Conservation (phyloP, 352 stramenopile genomes). For the Phytophthora agathidicida region DNA sequence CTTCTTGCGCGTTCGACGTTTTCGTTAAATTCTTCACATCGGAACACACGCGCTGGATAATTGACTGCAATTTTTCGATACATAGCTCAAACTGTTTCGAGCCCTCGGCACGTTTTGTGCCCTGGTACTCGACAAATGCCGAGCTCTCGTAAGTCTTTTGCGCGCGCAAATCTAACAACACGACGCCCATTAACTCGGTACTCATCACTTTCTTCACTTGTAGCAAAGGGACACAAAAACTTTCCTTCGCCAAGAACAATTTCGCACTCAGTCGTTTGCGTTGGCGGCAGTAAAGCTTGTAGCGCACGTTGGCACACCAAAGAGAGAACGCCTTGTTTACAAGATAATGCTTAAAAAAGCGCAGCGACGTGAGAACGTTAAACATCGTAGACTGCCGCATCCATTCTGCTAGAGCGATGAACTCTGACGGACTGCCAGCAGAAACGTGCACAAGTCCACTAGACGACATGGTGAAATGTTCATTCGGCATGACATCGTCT, state of each 20-base stretch:
- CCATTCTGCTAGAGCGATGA: slow-evolving; percentile 93
- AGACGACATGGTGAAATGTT: slow-evolving; percentile 94
- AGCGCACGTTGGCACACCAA: slow-evolving; percentile 91
- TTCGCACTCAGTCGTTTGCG: slow-evolving; percentile 80
- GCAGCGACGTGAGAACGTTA: slow-evolving; percentile 93
- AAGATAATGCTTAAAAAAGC: slow-evolving; percentile 95
- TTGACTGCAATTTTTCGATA: slow-evolving; percentile 91
- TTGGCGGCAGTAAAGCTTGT: slow-evolving; percentile 91
- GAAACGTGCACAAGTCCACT: slow-evolving; percentile 82
- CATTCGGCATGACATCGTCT: slow-evolving; percentile 69
- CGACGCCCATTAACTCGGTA: slow-evolving; percentile 81
- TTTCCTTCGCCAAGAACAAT: slow-evolving; percentile 92
- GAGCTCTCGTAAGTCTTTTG: slow-evolving; percentile 90
- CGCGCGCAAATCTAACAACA: slow-evolving; percentile 82
- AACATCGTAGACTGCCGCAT: slow-evolving; percentile 95
- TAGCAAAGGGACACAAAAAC: slow-evolving; percentile 88
- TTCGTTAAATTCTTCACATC: slow-evolving; percentile 92
- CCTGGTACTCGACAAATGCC: slow-evolving; percentile 92
- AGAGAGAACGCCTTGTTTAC: slow-evolving; percentile 91
- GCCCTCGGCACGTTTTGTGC: slow-evolving; percentile 82
- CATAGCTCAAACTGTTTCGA: slow-evolving; percentile 91
- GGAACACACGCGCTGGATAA: slow-evolving; percentile 90
- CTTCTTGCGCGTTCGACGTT: slow-evolving; percentile 57
- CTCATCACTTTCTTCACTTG: slow-evolving; percentile 91
- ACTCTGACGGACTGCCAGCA: slow-evolving; percentile 87